phyloP scores from a whole-genome alignment of 2,329 filamentous ascomycete species.

The Aspergillus unguis region DNA sequence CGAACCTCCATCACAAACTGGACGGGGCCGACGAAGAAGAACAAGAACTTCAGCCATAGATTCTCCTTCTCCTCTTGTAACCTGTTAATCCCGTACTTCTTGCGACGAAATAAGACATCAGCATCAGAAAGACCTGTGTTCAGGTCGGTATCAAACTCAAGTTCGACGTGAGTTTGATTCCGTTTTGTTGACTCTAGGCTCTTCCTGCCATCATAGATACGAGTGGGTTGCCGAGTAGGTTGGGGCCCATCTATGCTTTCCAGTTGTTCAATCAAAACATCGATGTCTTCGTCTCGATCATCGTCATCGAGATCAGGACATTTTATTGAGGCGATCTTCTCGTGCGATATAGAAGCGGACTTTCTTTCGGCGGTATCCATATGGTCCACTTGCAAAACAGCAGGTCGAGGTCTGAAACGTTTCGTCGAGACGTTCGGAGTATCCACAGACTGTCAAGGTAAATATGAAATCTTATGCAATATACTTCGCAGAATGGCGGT shows the following conservation, averaged over 20 bases:
- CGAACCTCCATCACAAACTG: slow-evolving; percentile 90
- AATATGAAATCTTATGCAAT: slow-evolving; percentile 6
- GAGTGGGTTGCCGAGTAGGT: not conserved
- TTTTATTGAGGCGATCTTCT: slow-evolving; percentile 53
- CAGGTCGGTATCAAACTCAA: slow-evolving; percentile 73
- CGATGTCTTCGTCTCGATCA: slow-evolving; percentile 73
- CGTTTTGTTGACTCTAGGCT: slow-evolving; percentile 56
- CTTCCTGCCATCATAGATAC: slow-evolving; percentile 50
- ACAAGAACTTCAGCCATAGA: slow-evolving; percentile 73
- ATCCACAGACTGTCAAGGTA: slow-evolving; percentile 1
- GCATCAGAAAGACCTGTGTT: slow-evolving; percentile 67
- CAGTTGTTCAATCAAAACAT: slow-evolving; percentile 74
- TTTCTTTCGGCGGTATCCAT: not conserved
- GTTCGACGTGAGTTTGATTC: slow-evolving; percentile 63
- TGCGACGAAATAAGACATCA: slow-evolving; percentile 62
- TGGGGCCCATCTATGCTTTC: slow-evolving; percentile 74
- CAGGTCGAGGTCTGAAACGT: not conserved
- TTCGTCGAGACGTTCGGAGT: not conserved
- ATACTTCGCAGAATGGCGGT: not conserved
- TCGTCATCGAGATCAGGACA: slow-evolving; percentile 59
- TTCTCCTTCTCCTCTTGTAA: slow-evolving; percentile 93
- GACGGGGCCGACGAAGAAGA: slow-evolving; percentile 83
- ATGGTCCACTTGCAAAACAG: not conserved
- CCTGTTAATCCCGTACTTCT: slow-evolving; percentile 78
- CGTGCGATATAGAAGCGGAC: not conserved